A percentile compares a stretch with the other conserved stretches of the same genome.
Conservation (phyloP, 2,329 filamentous ascomycete species). For the Cercospora sojina region DNA sequence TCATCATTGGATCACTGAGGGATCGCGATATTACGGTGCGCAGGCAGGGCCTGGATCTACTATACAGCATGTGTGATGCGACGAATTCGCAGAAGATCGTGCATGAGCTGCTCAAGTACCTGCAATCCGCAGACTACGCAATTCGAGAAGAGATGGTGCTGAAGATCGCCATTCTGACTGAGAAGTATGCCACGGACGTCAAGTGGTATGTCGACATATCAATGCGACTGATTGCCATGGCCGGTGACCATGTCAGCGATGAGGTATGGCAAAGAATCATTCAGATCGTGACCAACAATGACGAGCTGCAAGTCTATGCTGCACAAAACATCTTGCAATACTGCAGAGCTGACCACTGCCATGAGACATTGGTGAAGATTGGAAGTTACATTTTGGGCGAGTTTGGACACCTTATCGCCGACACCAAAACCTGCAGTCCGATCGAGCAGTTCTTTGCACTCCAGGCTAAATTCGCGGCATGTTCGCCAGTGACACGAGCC, state of each 20-base stretch:
- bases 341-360: conserved; percentile 87
- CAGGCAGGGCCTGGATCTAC: conserved; percentile 87
- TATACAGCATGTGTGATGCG: conserved; percentile 99
- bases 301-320: conserved; percentile 94
- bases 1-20: conserved; percentile 90
- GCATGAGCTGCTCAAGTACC: conserved; percentile 85
- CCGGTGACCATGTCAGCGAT: conserved; percentile 96
- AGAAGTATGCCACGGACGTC: conserved; percentile 97
- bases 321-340: conserved; percentile 91
- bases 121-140: conserved; percentile 95
- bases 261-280: conserved; percentile 99
- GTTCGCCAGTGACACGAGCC: conserved; percentile 83
- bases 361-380: conserved; percentile 97
- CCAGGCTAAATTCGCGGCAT: conserved; percentile 83
- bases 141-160: conserved; percentile 99
- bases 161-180: conserved; percentile 96
- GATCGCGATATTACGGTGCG: conserved; percentile 97
- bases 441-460: conserved; percentile 96
- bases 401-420: conserved; percentile 94
- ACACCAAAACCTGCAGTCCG: conserved; percentile 86
- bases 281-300: conserved; percentile 98
- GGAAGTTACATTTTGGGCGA: conserved; percentile 94
- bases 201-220: conserved; percentile 99
- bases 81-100: conserved; percentile 94
- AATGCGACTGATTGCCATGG: conserved; percentile 88